Evolutionary conservation across 2,329 filamentous ascomycete genomes (phyloP), one percentile per base, ranked within the genome.

Genomic region (Xylariaceae sp.): DNA sequence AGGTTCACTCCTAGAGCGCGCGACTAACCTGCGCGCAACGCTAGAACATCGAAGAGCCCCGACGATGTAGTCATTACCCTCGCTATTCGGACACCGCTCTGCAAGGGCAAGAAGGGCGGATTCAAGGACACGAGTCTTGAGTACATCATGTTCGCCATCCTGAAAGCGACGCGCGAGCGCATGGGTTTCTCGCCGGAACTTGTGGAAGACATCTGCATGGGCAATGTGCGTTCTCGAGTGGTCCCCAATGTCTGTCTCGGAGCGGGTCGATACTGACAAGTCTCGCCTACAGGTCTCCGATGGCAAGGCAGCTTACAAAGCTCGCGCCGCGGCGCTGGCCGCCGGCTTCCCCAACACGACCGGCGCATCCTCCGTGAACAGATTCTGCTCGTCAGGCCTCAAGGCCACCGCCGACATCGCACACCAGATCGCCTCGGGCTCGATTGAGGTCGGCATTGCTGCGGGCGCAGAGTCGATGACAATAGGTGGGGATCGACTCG

Each of bases 11-110:
- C 1, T 6, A 18, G 13, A 27, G 21, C 30, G 4, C n/a, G 2
- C 32, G 16, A 26, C 50, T 56, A 20, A 58, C 24, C 8, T 42
- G 2, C 15, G 16, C 45, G 18, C 40, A 26, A 43, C 24, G 41
- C 36, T 54, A 96, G 92, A 69, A 92, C 90, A 53, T 86, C 90
- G 65, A 92, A 97, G 80, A 95, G 96, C 74, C 85, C 92, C 64
- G 93, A 97, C 72, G 94, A 99, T 78, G 82, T 99, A 49, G 94
- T 99, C 71, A 96, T 97, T 70, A 99, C 94, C 6, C 84, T 95
- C 53, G 93, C 93, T 23, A 80, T 92, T 67, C 89, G 94, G 51
- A 97, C 93, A 23, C 92, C 94, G 0, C 82, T 99, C 58, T 82
- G 88, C 70, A 97, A 97, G 78, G 92, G 84, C 46, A 82, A 81